Conservation (phyloP, 139 green algal species). For the Tetradesmus lagerheimii region DNA sequence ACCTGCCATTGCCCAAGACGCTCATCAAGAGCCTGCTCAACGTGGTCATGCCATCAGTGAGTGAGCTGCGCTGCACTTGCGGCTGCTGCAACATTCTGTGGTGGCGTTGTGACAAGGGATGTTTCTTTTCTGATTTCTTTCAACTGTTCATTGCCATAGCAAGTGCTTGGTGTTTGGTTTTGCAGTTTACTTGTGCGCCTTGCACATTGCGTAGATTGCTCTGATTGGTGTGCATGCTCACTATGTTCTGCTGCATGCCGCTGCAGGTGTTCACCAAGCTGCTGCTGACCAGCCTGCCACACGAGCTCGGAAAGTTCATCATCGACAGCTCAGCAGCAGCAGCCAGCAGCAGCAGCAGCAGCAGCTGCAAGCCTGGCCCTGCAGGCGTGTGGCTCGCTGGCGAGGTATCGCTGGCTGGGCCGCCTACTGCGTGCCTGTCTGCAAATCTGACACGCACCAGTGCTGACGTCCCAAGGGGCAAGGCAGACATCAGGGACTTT, state of each 20-base stretch:
- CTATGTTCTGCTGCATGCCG: slow-evolving; percentile 20
- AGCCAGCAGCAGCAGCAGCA: not conserved
- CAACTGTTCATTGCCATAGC: too few species aligned
- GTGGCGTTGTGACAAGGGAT: too few species aligned
- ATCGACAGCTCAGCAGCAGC: slow-evolving; percentile 46
- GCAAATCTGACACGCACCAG: not conserved
- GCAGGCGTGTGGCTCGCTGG: slow-evolving; percentile 20
- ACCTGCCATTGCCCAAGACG: slow-evolving; percentile 73
- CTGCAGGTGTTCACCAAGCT: slow-evolving; percentile 51
- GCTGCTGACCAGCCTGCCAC: slow-evolving; percentile 63
- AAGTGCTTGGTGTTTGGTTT: too few species aligned
- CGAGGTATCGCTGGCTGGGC: not conserved
- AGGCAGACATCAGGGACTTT: slow-evolving; percentile 18
- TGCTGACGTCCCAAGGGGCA: not conserved
- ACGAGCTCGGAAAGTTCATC: slow-evolving; percentile 73
- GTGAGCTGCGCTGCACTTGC: slow-evolving; percentile 22
- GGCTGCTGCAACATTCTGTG: too few species aligned
- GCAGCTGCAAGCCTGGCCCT: not conserved
- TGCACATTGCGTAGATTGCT: too few species aligned
- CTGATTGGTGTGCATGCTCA: too few species aligned
- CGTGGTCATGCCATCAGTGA: slow-evolving; percentile 60
- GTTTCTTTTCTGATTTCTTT: too few species aligned
- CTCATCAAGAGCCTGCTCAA: slow-evolving; percentile 64
- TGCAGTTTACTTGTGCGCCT: not conserved
- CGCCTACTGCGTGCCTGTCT: slow-evolving; percentile 25